Evolutionary conservation across 1,284 basidiomycete species (phyloP).

Genomic region (Trichosporon sp.): DNA sequence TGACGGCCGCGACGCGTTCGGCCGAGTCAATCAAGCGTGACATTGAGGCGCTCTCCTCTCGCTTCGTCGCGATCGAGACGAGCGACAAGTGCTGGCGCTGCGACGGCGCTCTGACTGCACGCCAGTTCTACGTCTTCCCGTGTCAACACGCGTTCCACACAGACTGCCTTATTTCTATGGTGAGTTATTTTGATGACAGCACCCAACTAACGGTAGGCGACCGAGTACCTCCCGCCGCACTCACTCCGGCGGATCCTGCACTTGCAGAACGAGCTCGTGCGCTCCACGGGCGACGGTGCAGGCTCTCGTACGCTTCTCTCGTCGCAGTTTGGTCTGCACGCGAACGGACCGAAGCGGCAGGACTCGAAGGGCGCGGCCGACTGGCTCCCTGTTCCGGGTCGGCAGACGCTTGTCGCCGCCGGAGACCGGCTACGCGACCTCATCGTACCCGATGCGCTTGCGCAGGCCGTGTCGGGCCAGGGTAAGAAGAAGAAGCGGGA

Average conservation of each 20-base stretch:
- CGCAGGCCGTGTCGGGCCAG: constrained; percentile 56
- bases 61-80: constrained; percentile 91
- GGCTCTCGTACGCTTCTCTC: constrained; percentile 47
- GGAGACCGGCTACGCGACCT: constrained; percentile 85
- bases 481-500: constrained; percentile 58
- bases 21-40: constrained; percentile 94
- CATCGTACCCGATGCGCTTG: constrained; percentile 87
- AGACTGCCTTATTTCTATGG: constrained; percentile 88
- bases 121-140: constrained; percentile 98
- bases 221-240: constrained; percentile 80
- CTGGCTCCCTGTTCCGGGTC: constrained; percentile 60
- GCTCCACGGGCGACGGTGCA: constrained; percentile 57
- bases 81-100: constrained; percentile 86
- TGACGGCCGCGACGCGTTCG: constrained; percentile 91
- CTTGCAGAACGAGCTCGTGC: constrained; percentile 78
- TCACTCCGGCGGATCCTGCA: constrained; percentile 78
- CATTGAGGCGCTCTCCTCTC: constrained; percentile 77
- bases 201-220: constrained; percentile 64
- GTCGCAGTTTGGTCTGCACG: constrained; percentile 25
- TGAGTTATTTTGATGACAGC: constrained; percentile 58
- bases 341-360: constrained; percentile 32
- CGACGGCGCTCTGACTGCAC: constrained; percentile 70
- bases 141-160: constrained; percentile 96
- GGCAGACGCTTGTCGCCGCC: constrained; percentile 80
- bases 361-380: constrained; percentile 38